Conservation (phyloP, 306 rosid species). For the Lupinus albus region DNA sequence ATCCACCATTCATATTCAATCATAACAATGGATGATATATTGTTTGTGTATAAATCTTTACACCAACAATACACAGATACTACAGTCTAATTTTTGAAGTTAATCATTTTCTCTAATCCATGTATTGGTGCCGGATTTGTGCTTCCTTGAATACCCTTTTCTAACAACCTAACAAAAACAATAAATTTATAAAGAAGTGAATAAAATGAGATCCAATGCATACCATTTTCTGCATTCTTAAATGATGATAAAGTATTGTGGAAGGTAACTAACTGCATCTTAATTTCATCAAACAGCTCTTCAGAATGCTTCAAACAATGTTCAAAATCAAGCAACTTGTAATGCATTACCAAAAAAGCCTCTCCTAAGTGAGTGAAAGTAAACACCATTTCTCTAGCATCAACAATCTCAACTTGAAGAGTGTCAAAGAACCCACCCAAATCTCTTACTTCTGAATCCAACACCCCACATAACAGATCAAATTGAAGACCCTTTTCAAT, state of each 20-base stretch:
- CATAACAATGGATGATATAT: no score
- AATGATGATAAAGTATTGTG: slow-evolving; percentile 49
- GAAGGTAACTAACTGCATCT: slow-evolving; percentile 57
- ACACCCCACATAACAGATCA: slow-evolving; percentile 61
- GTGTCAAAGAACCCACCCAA: slow-evolving; percentile 49
- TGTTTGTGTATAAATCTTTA: no score
- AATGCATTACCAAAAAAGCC: slow-evolving; percentile 43
- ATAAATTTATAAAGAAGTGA: neutral
- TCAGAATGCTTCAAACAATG: slow-evolving; percentile 55
- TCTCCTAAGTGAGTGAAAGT: slow-evolving; percentile 50
- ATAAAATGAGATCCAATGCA: slow-evolving; percentile 38
- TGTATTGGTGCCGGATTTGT: no score
- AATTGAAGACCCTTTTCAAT: slow-evolving; percentile 55
- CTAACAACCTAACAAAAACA: slow-evolving; percentile 22
- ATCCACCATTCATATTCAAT: no score
- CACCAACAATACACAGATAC: no score
- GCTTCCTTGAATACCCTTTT: slow-evolving; percentile 3
- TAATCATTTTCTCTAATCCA: no score
- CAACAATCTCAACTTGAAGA: slow-evolving; percentile 47
- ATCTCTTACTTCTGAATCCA: slow-evolving; percentile 64
- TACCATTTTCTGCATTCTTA: slow-evolving; percentile 51
- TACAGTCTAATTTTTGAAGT: no score
- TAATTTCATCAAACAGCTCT: slow-evolving; percentile 59
- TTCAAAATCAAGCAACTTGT: slow-evolving; percentile 52
- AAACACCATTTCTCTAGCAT: slow-evolving; percentile 43